phyloP scores from a whole-genome alignment of 2,329 filamentous ascomycete genomes.

The Fusarium compactum region DNA sequence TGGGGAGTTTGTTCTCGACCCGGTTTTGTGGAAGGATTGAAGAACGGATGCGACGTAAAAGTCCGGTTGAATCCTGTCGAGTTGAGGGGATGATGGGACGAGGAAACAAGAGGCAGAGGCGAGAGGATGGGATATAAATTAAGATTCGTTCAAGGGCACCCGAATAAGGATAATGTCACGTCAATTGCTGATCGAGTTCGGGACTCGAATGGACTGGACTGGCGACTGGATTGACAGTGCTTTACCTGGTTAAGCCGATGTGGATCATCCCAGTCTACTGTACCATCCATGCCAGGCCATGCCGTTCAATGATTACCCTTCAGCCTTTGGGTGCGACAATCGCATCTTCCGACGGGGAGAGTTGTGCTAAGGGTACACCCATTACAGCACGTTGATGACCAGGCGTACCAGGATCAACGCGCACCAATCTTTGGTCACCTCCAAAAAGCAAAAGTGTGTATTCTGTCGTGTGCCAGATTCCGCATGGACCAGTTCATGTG shows the following conservation, averaged over 20 bases:
- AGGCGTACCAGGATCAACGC: conserved; percentile 27
- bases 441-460: not conserved
- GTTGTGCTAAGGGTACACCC: conserved; percentile 6
- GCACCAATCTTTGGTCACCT: conserved; percentile 33
- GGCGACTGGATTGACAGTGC: not conserved
- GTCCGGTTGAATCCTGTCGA: not conserved
- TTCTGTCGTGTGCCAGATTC: conserved; percentile 8
- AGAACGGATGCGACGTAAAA: not conserved
- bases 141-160: conserved; percentile 21
- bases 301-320: not conserved
- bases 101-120: conserved; percentile 14
- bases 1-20: conserved; percentile 12
- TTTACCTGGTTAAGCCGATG: conserved; percentile 1
- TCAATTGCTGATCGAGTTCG: conserved; percentile 15
- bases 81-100: conserved; percentile 14
- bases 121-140: conserved; percentile 47
- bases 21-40: conserved; percentile 16
- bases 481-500: conserved; percentile 12
- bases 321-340: conserved; percentile 25
- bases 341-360: conserved; percentile 7
- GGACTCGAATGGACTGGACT: not conserved
- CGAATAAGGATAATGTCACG: conserved; percentile 9
- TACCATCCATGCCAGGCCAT: not conserved
- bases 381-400: not conserved
- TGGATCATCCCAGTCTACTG: conserved; percentile 5